Evolutionary conservation across 2,329 filamentous ascomycete genomes (phyloP).

Genomic region (Hymenoscyphus occultus): DNA sequence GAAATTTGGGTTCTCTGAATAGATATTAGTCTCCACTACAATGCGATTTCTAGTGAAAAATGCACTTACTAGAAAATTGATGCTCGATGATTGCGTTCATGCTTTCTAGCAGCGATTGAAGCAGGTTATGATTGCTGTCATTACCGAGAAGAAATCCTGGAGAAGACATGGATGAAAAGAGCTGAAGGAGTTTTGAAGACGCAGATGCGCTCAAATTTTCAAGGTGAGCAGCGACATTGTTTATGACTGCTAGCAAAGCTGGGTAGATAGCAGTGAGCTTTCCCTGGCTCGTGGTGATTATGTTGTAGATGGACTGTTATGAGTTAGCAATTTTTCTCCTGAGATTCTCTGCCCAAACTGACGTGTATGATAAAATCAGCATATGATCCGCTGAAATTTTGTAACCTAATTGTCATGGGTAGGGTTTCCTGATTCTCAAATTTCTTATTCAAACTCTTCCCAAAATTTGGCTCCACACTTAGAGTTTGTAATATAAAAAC

Average conservation of each 20-base stretch:
- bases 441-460: slow-evolving; percentile 80
- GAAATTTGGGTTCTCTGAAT: slow-evolving; percentile 69
- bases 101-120: slow-evolving; percentile 80
- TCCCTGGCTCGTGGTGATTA: slow-evolving; percentile 89
- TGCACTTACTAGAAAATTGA: slow-evolving; percentile 67
- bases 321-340: slow-evolving; percentile 27
- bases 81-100: slow-evolving; percentile 90
- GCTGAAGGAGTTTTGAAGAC: slow-evolving; percentile 78
- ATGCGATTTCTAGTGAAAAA: not conserved
- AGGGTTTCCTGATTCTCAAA: slow-evolving; percentile 89
- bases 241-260: slow-evolving; percentile 85
- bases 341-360: slow-evolving; percentile 37
- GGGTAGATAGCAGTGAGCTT: slow-evolving; percentile 90
- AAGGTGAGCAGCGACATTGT: slow-evolving; percentile 85
- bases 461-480: slow-evolving; percentile 89
- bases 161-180: slow-evolving; percentile 89
- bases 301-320: slow-evolving; percentile 75
- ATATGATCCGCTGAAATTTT: slow-evolving; percentile 84
- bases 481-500: slow-evolving; percentile 94
- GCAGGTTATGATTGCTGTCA: slow-evolving; percentile 80
- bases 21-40: not conserved
- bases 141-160: slow-evolving; percentile 90
- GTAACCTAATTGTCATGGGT: slow-evolving; percentile 75
- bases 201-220: slow-evolving; percentile 72
- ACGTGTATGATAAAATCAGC: slow-evolving; percentile 91